Conservation (phyloP, 768 basidiomycete species). For the Tremella yokohamensis region DNA sequence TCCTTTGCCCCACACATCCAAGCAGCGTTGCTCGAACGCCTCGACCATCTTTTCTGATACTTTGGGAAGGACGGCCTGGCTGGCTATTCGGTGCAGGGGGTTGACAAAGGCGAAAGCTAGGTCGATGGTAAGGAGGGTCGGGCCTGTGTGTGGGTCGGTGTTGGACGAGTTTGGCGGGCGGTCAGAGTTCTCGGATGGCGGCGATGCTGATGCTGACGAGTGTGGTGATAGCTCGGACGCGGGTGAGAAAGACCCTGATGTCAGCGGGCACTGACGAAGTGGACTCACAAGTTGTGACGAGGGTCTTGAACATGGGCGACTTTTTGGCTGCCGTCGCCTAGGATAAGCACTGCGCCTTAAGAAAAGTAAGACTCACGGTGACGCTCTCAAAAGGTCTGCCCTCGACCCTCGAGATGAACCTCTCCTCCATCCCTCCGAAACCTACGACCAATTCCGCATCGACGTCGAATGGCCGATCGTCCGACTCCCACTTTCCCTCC, state of each 20-base stretch:
- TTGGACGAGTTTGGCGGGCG: conserved; percentile 10
- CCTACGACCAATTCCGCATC: conserved; percentile 84
- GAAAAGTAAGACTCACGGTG: conserved; percentile 57
- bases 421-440: conserved; percentile 80
- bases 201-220: conserved; percentile 33
- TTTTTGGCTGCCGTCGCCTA: conserved; percentile 45
- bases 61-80: conserved; percentile 77
- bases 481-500: conserved; percentile 32
- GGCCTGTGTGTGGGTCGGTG: conserved; percentile 43
- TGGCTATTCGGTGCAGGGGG: conserved; percentile 78
- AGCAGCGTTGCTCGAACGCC: conserved; percentile 84
- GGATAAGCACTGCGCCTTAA: conserved; percentile 8
- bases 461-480: conserved; percentile 56
- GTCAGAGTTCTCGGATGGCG: conserved; percentile 12
- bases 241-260: conserved; percentile 67
- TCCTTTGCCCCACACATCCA: conserved; percentile 56
- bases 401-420: conserved; percentile 78
- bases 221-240: conserved; percentile 55
- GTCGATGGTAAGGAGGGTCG: conserved; percentile 81
- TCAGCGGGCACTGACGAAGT: neutral
- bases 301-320: conserved; percentile 45
- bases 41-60: conserved; percentile 84
- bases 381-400: conserved; percentile 76
- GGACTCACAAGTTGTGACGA: conserved; percentile 45
- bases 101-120: conserved; percentile 81